Evolutionary conservation across 2,329 filamentous ascomycete species (phyloP).

Genomic region (Aspergillus phoenicis): DNA sequence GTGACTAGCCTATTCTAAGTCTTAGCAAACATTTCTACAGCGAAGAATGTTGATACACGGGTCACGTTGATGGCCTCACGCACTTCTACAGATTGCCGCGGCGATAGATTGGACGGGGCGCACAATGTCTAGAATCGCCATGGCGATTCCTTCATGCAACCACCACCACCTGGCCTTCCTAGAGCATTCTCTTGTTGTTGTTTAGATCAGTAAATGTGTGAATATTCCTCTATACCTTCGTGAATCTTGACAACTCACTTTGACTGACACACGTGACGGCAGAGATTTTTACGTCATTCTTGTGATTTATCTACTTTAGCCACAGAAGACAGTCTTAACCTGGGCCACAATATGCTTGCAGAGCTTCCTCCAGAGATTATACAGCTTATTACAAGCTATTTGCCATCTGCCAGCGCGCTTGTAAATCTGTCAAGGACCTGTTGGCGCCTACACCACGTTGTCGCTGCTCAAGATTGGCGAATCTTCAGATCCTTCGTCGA

Average conservation of each 20-base stretch:
- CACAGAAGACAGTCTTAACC: neutral
- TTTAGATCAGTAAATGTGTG: neutral
- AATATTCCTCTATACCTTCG: neutral
- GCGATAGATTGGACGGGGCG: conserved; percentile 7
- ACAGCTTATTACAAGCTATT: conserved; percentile 43
- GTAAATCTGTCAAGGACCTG: conserved; percentile 50
- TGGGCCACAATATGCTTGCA: conserved; percentile 30
- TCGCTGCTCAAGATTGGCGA: conserved; percentile 53
- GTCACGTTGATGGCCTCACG: neutral
- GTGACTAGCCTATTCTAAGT: neutral
- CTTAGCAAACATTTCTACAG: neutral
- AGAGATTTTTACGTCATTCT: conserved; percentile 2
- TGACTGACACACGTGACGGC: neutral
- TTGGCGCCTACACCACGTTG: conserved; percentile 48
- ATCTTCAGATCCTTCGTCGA: conserved; percentile 51
- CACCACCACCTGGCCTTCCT: neutral
- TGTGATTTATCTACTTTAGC: neutral
- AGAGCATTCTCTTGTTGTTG: neutral
- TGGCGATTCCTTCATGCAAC: neutral
- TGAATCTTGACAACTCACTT: neutral
- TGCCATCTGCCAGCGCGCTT: conserved; percentile 51
- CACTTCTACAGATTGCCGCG: conserved; percentile 5
- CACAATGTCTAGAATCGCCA: conserved; percentile 3
- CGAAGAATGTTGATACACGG: neutral
- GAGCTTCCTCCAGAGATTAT: conserved; percentile 48